phyloP scores from a whole-genome alignment of 2,329 filamentous ascomycete species.

The Huntiella omanensis region DNA sequence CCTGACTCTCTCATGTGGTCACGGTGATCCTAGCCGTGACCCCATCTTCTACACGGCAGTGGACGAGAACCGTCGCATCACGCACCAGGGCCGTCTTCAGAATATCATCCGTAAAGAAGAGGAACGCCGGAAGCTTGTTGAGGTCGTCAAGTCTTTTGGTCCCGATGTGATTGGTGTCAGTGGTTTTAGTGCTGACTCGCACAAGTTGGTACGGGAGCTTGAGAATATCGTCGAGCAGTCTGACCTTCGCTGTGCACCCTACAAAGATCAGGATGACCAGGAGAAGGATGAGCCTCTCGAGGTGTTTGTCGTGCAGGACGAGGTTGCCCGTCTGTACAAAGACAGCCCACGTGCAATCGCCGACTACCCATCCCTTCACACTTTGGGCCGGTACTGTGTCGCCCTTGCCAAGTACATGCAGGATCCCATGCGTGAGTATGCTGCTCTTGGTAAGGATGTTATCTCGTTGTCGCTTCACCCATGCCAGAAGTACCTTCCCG shows the following conservation, averaged over 20 bases:
- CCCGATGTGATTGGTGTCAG: slow-evolving; percentile 84
- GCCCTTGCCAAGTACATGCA: slow-evolving; percentile 82
- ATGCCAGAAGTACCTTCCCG: slow-evolving; percentile 71
- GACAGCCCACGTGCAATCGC: slow-evolving; percentile 60
- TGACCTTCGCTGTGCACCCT: slow-evolving; percentile 61
- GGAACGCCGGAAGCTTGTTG: slow-evolving; percentile 52
- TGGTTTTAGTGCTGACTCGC: slow-evolving; percentile 73
- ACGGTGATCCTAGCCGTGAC: slow-evolving; percentile 53
- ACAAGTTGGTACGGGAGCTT: slow-evolving; percentile 65
- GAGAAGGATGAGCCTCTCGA: slow-evolving; percentile 68
- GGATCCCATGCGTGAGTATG: slow-evolving; percentile 92
- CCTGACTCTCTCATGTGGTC: slow-evolving; percentile 70
- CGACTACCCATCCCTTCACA: slow-evolving; percentile 65
- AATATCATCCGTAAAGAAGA: slow-evolving; percentile 56
- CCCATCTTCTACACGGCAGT: slow-evolving; percentile 83
- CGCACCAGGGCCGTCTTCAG: slow-evolving; percentile 73
- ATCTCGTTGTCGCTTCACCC: slow-evolving; percentile 74
- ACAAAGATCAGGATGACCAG: slow-evolving; percentile 57
- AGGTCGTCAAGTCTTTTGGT: slow-evolving; percentile 58
- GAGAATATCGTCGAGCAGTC: slow-evolving; percentile 62
- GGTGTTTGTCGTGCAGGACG: slow-evolving; percentile 83
- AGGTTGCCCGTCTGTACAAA: slow-evolving; percentile 91
- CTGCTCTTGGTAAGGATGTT: slow-evolving; percentile 74
- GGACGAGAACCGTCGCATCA: slow-evolving; percentile 74
- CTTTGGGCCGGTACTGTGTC: slow-evolving; percentile 74